Base-by-base conservation (phyloP, 768 basidiomycete genomes). In the Mycena floridula region DNA sequence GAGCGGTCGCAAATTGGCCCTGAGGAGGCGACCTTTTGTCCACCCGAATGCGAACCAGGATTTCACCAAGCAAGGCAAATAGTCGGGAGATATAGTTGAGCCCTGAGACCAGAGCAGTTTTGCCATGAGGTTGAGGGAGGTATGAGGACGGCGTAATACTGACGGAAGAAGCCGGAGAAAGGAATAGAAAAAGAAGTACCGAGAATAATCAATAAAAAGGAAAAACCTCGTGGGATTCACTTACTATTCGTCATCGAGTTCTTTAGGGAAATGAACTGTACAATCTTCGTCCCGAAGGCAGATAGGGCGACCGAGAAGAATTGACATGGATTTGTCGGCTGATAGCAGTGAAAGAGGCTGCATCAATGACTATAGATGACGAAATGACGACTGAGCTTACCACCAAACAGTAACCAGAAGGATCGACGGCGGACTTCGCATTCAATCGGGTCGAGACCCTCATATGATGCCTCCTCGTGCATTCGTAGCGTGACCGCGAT, bases 291-390 rank as follows among this genome's bases (percentile, higher is more conserved):
- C 89, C 43, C 88, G 77, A 56, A 93, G 70, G 61, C 82, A 88
- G 50, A 92, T 88, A 28, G 89, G 89, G 47, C 90, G 74, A 15
- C 87, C 88, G 37, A 91, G 72, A 32, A 92, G 69, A 53, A 91
- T 85, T 39, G 86, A 85, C 83, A 85, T 87, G 15, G 89, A 90
- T 64, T 91, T 91, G 61, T 94, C 92, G 50, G 89, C 89, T 89
- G 57, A 22, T 47, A 42, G 44, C 15, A n/a, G n/a, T 15, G 16
- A 45, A 44, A 40, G 32, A 41, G 44, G 25, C 18, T 26, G 27
- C n/a, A 53, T 46, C 40, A 41, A 42, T 35, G 30, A 43, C 41
- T 30, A 43, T 47, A 37, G 39, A 27, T 44, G 42, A 39, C 47
- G 30, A 48, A 40, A 37, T 5, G 21, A 44, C 25, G 32, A 25